phyloP scores from a whole-genome alignment of 768 basidiomycete genomes.

The Suillus clintonianus region DNA sequence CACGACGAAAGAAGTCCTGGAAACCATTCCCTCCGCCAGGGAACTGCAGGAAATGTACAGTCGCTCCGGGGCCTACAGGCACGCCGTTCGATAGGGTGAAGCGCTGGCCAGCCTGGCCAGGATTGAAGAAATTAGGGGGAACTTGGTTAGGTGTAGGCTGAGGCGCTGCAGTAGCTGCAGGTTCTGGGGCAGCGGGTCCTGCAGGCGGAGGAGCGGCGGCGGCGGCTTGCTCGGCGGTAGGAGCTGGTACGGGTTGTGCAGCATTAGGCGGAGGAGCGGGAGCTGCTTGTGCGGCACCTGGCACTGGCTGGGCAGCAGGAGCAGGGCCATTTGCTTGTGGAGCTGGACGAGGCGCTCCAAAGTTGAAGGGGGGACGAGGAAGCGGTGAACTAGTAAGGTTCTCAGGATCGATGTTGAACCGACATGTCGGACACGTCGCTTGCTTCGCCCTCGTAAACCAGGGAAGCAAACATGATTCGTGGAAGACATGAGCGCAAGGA shows the following conservation, averaged over 20 bases:
- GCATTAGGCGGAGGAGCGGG: slow-evolving; percentile 7
- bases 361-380: slow-evolving; percentile 19
- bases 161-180: slow-evolving; percentile 2
- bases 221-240: not conserved
- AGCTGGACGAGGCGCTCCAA: slow-evolving; percentile 10
- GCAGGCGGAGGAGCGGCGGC: slow-evolving; percentile 6
- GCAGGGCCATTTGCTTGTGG: slow-evolving; percentile 11
- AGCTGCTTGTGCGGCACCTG: slow-evolving; percentile 7
- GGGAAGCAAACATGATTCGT: slow-evolving; percentile 73
- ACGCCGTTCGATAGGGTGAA: slow-evolving; percentile 18
- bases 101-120: slow-evolving; percentile 10
- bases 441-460: slow-evolving; percentile 81
- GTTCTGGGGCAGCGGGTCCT: slow-evolving; percentile 5
- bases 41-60: slow-evolving; percentile 26
- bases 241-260: not conserved
- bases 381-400: slow-evolving; percentile 53
- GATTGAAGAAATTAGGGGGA: slow-evolving; percentile 3
- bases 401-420: slow-evolving; percentile 83
- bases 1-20: slow-evolving; percentile 4
- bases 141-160: slow-evolving; percentile 9
- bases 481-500: slow-evolving; percentile 83
- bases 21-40: slow-evolving; percentile 15
- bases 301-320: slow-evolving; percentile 6
- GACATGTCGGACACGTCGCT: slow-evolving; percentile 82
- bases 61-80: slow-evolving; percentile 15